Percentiles rank a stretch among this genome's conserved stretches.
These are phyloP conservation scores for Dunaliella sp. DNA, from an alignment of 139 green algal species.

Conservation along the genomic window DNA sequence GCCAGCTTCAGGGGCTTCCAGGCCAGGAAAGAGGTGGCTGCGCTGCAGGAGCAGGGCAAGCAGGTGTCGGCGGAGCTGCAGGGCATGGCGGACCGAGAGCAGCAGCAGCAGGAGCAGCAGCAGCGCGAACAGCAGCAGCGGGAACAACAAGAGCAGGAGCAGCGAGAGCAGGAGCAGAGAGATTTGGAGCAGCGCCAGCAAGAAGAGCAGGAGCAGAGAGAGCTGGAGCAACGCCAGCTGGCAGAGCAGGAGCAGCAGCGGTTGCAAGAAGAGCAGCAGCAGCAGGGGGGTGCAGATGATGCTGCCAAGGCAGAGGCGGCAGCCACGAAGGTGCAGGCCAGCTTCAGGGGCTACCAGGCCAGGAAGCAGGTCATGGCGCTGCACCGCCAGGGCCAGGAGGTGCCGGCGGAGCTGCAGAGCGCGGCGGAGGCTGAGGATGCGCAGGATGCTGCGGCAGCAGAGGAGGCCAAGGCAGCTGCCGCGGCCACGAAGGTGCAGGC, in stretches of 20 bases:
- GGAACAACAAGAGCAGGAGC: not conserved
- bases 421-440: not conserved
- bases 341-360: slow-evolving; percentile 59
- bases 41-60: slow-evolving; percentile 17
- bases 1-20: slow-evolving; percentile 62
- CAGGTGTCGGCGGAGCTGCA: not conserved
- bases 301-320: slow-evolving; percentile 30
- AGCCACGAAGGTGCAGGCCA: slow-evolving; percentile 60
- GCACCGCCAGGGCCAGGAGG: not conserved
- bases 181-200: not conserved
- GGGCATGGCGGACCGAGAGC: not conserved
- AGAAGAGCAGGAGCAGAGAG: not conserved
- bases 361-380: slow-evolving; percentile 47
- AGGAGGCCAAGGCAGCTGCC: not conserved
- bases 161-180: too few species aligned
- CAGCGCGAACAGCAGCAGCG: not conserved
- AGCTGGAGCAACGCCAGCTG: too few species aligned
- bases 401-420: not conserved
- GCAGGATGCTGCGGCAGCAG: not conserved
- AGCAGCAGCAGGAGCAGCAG: not conserved
- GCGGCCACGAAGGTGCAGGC: slow-evolving; percentile 3
- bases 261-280: not conserved
- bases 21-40: slow-evolving; percentile 47
- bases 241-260: not conserved
- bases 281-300: not conserved